Evolutionary conservation across 106 monocot species (phyloP).

Genomic region (Dactylorhiza incarnata): DNA sequence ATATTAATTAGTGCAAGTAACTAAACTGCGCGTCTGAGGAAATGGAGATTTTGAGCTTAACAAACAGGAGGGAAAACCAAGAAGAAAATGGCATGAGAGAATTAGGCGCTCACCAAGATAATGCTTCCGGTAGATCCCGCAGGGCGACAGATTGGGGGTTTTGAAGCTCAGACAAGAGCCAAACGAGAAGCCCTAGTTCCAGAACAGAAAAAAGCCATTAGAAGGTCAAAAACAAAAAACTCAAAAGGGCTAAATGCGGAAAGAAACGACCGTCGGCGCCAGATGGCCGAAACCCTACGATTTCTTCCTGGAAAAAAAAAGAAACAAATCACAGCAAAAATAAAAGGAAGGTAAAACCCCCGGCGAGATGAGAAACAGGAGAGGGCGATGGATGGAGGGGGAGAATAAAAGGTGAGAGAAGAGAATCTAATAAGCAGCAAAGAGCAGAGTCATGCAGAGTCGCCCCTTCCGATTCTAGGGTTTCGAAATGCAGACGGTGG

Average conservation of each 20-base stretch:
- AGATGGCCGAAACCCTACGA: not conserved
- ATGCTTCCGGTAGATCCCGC: not conserved
- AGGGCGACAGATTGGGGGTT: not conserved
- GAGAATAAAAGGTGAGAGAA: not conserved
- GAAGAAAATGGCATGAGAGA: too few relatives aligned
- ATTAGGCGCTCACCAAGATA: not conserved
- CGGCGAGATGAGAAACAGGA: not conserved
- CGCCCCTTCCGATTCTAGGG: slow-evolving; percentile 11
- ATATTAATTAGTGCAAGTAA: not conserved
- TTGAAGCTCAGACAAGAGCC: slow-evolving; percentile 1
- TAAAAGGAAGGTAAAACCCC: not conserved
- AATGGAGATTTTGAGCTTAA: not conserved
- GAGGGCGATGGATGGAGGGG: not conserved
- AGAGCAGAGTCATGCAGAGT: not conserved
- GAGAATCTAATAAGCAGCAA: not conserved
- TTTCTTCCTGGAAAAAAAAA: slow-evolving; percentile 6
- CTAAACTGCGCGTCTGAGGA: not conserved
- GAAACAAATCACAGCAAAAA: slow-evolving; percentile 3
- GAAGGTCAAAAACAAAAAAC: not conserved
- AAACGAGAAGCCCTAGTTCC: slow-evolving; percentile 14
- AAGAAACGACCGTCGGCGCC: not conserved
- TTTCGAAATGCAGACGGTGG: not conserved
- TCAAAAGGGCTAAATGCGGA: not conserved
- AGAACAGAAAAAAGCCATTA: slow-evolving; percentile 17
- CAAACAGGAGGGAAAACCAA: not conserved